Conservation (phyloP, 2,329 filamentous ascomycete species). For the Aquanectria penicillioides region DNA sequence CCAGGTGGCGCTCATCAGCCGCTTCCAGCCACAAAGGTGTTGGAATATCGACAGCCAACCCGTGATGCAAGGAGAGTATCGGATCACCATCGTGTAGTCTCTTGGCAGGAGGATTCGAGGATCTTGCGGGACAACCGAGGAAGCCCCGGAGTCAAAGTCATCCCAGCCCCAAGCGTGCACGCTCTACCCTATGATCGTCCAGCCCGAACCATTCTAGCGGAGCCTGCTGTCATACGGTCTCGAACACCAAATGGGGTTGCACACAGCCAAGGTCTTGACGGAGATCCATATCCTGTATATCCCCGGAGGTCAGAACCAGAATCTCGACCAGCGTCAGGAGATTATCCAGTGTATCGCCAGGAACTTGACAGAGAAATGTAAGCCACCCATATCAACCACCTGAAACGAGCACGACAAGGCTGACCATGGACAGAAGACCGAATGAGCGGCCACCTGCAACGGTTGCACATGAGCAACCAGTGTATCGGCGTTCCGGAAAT, state of each 20-base stretch:
- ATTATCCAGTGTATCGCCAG: conserved; percentile 19
- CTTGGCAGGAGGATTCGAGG: conserved; percentile 35
- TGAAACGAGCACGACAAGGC: background rate
- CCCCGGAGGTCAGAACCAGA: conserved; percentile 20
- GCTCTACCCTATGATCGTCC: conserved; percentile 17
- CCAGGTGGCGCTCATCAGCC: conserved; percentile 21
- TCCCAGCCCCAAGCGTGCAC: conserved; percentile 27
- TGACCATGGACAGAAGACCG: conserved; percentile 32
- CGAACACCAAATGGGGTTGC: conserved; percentile 8
- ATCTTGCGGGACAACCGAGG: conserved; percentile 29
- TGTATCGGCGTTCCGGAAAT: conserved; percentile 29
- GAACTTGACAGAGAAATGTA: conserved; percentile 40
- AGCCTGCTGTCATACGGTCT: conserved; percentile 20
- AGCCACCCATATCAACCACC: conserved; percentile 17
- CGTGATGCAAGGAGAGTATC: conserved; percentile 21
- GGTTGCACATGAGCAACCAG: conserved; percentile 25
- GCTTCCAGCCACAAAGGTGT: conserved; percentile 20
- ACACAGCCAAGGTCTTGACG: conserved; percentile 14
- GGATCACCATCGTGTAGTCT: conserved; percentile 31
- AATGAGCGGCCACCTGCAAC: conserved; percentile 16
- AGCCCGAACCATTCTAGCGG: conserved; percentile 16
- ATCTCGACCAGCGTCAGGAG: conserved; percentile 24
- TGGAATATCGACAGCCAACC: conserved; percentile 27
- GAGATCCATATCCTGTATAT: conserved; percentile 19
- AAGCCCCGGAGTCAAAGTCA: conserved; percentile 31